A percentile compares a stretch with the other conserved stretches of the same genome.
Evolutionary conservation across 2,329 filamentous ascomycete species (phyloP).

Genomic region (Penicillium sp.): DNA sequence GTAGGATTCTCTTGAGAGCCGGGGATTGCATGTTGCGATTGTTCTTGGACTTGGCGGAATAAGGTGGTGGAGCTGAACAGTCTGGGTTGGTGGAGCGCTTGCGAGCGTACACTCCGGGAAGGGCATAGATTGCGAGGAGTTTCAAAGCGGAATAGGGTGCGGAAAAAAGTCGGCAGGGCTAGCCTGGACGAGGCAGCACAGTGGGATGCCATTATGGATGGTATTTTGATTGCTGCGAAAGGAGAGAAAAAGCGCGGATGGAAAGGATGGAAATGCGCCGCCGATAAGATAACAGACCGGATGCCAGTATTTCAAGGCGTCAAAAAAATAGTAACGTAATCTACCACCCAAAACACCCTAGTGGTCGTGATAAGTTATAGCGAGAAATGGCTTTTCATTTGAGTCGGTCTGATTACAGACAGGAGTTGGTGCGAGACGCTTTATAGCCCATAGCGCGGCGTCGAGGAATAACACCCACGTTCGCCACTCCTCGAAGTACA

Average conservation of each 20-base stretch:
- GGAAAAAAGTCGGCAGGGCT: conserved; percentile 26
- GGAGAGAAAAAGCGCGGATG: background rate
- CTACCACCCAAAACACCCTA: no score
- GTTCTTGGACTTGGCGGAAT: conserved; percentile 1
- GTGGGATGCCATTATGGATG: conserved; percentile 20
- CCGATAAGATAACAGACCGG: conserved; percentile 2
- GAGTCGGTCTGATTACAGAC: no score
- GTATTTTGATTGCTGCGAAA: background rate
- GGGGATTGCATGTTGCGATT: background rate
- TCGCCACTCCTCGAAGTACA: no score
- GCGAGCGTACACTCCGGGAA: conserved; percentile 2
- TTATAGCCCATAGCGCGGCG: no score
- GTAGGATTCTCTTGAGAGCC: background rate
- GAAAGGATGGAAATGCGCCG: background rate
- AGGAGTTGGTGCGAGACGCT: no score
- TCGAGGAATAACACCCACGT: no score
- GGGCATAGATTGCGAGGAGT: conserved; percentile 12
- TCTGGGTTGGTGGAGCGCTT: conserved; percentile 8
- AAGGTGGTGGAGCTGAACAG: conserved; percentile 6
- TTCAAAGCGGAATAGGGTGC: conserved; percentile 26
- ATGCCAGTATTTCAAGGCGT: background rate
- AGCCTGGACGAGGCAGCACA: conserved; percentile 28
- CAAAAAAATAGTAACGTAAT: background rate
- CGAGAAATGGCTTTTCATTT: no score
- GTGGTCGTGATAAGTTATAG: no score